Base-by-base conservation (phyloP, 2,329 filamentous ascomycete genomes). In the Trichoderma koningii region DNA sequence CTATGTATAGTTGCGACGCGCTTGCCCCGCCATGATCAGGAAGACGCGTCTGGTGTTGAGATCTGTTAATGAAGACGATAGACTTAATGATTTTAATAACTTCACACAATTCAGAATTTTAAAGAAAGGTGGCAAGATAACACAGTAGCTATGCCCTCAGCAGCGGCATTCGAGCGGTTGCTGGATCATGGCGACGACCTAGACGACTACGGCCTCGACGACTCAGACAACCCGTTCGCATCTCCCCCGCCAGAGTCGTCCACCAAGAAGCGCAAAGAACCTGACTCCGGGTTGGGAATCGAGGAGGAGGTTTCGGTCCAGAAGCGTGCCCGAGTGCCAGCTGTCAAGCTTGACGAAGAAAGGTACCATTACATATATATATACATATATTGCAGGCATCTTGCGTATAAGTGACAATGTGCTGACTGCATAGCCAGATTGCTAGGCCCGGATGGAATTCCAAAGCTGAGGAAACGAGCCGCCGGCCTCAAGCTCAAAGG, bases 301-400 rank as follows among this genome's bases (percentile, higher is more conserved):
- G 93, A 98, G 69, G 87, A 96, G 73, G 92, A 96, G 71, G 85
- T 99, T 61, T 89, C 91, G 63, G 84, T 97, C 5, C 86, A 85
- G 47, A 97, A 92, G 78, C 90, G 90, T 71, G 85, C 88, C 42
- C 84, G 87, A 67, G 80, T 75, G 0, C 92, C 93, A 1, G 83
- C 87, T 64, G 89, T 94, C 4, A 99, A 97, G 76, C 84, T 99
- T 28, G 93, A 99, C 73, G 92, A 97, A 71, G 80, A 85, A 10
- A 86, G 87, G 89, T 92, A 74, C 60, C 71, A 17, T 48, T 23
- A 3, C 21, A 15, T 12, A 9, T 4, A 2, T 14, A 10, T 38
- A 38, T 38, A 38, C 9, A 4, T 10, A 5, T 12, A 38, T 64
- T n/a, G n/a, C 57, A 30, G 65, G 19, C 21, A 62, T 38, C 5